Evolutionary conservation across 2,329 filamentous ascomycete genomes (phyloP).

Genomic region (Nigrograna mackinnonii): DNA sequence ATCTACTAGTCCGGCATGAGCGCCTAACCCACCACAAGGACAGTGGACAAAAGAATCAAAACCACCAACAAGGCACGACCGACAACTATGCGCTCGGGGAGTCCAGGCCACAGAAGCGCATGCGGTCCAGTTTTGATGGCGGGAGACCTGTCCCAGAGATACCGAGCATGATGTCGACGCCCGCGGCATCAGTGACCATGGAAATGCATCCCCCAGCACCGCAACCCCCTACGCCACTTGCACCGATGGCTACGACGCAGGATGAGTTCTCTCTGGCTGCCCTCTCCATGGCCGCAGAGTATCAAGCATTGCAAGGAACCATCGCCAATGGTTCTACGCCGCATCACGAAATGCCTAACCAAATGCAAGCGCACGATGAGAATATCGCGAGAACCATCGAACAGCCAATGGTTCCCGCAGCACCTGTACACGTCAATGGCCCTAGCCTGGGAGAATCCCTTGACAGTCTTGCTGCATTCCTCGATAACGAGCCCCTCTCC

Average conservation of each 20-base stretch:
- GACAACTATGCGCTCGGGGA: conserved; percentile 17
- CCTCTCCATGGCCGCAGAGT: conserved; percentile 46
- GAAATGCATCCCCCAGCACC: conserved; percentile 14
- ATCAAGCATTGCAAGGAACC: conserved; percentile 39
- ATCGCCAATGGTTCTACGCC: conserved; percentile 17
- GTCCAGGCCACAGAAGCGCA: conserved; percentile 23
- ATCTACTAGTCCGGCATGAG: conserved; percentile 46
- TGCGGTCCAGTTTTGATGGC: conserved; percentile 27
- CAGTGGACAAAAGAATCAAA: conserved; percentile 12
- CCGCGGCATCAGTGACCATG: conserved; percentile 21
- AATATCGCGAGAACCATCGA: conserved; percentile 17
- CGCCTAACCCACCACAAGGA: conserved; percentile 42
- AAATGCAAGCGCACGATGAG: conserved; percentile 16
- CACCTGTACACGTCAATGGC: conserved; percentile 13
- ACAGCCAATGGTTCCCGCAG: conserved; percentile 7
- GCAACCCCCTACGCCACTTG: neutral
- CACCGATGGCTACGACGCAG: conserved; percentile 5
- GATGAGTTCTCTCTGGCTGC: conserved; percentile 41
- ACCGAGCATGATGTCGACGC: conserved; percentile 26
- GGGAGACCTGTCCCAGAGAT: conserved; percentile 29
- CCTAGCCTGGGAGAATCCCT: conserved; percentile 34
- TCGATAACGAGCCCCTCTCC: conserved; percentile 41
- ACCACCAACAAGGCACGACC: conserved; percentile 8
- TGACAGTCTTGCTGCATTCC: conserved; percentile 41
- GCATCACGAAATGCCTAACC: conserved; percentile 13